phyloP scores from a whole-genome alignment of 805 yeast species.

The Metschnikowia kunwiensis region DNA sequence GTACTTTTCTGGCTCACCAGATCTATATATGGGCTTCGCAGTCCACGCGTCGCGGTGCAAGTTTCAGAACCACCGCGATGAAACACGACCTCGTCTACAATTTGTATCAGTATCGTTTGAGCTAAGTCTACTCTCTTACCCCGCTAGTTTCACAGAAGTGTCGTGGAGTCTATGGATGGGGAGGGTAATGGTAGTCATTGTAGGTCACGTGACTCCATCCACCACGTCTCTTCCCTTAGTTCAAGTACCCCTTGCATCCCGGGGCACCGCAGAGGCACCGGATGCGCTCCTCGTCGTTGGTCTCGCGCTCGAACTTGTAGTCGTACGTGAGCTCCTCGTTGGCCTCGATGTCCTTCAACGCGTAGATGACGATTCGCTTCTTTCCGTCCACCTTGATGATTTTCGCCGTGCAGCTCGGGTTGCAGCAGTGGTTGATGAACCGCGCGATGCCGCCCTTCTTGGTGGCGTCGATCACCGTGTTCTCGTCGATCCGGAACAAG shows the following conservation, averaged over 20 bases:
- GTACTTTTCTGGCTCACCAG: too few relatives aligned
- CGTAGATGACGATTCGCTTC: constrained; percentile 92
- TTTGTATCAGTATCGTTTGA: too few relatives aligned
- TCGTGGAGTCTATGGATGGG: too few relatives aligned
- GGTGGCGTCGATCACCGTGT: constrained; percentile 95
- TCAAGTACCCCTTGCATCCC: constrained; percentile 88
- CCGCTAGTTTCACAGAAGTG: too few relatives aligned
- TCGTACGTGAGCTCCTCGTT: constrained; percentile 94
- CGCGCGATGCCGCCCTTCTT: constrained; percentile 96
- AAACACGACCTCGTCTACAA: too few relatives aligned
- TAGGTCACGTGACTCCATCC: too few relatives aligned
- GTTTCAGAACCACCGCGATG: too few relatives aligned
- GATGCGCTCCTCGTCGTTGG: constrained; percentile 81
- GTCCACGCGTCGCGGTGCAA: too few relatives aligned
- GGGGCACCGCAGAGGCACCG: constrained; percentile 94
- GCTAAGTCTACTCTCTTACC: too few relatives aligned
- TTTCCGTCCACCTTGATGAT: constrained; percentile 92
- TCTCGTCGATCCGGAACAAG: constrained; percentile 87
- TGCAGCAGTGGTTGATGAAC: constrained; percentile 95
- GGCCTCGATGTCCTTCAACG: constrained; percentile 79
- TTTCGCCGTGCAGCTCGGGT: constrained; percentile 96
- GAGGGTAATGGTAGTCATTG: too few relatives aligned
- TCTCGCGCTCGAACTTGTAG: constrained; percentile 90
- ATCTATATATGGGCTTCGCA: too few relatives aligned
- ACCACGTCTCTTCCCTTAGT: too few relatives aligned